These are phyloP conservation scores for Pyricularia sp. DNA, from an alignment of 2,329 filamentous ascomycete species.

Conservation along the genomic window DNA sequence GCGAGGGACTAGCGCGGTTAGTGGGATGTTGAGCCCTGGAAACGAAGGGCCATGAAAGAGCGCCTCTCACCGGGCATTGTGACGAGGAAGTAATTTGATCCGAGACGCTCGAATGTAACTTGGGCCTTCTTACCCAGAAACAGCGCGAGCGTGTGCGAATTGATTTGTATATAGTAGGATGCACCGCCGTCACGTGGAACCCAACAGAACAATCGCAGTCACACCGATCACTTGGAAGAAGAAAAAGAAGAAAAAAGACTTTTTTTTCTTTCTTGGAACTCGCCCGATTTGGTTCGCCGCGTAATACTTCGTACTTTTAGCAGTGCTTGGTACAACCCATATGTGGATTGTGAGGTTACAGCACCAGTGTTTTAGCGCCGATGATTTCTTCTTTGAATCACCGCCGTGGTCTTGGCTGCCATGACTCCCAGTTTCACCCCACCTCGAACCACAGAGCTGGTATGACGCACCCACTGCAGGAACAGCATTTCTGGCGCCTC, in stretches of 20 bases:
- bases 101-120: neutral
- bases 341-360: neutral
- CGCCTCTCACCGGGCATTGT: constrained; percentile 1
- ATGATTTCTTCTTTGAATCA: neutral
- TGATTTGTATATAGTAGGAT: neutral
- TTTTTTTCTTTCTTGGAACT: neutral
- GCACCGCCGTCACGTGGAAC: neutral
- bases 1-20: neutral
- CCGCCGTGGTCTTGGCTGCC: constrained; percentile 2
- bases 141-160: neutral
- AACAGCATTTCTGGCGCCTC: neutral
- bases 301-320: neutral
- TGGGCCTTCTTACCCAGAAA: neutral
- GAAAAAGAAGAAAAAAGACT: neutral
- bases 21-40: neutral
- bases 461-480: neutral
- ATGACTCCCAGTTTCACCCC: neutral
- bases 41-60: neutral
- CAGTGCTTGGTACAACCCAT: neutral
- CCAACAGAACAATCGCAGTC: neutral
- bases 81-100: neutral
- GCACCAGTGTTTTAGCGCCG: neutral
- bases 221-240: neutral
- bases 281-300: neutral
- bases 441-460: neutral